Evolutionary conservation across 2,329 filamentous ascomycete genomes (phyloP), one percentile per base, ranked within the genome.

Genomic region (Dactylonectria macrodidyma): DNA sequence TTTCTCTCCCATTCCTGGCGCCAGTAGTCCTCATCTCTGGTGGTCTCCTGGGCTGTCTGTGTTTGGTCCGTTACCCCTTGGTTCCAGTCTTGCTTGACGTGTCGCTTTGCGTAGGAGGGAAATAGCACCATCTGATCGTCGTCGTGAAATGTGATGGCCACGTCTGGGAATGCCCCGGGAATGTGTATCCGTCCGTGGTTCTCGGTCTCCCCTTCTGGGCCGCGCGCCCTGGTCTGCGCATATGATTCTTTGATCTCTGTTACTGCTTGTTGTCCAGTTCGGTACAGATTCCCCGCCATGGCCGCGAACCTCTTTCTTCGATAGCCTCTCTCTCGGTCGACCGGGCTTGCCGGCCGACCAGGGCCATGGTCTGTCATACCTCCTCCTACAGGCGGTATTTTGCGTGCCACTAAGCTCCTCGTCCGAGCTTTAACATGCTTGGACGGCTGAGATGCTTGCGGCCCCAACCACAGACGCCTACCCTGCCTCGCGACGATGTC

Each of bases 101-200:
- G 92, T 68, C 87, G 87, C 77, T 95, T 91, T 9, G 94, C 94
- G 79, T 99, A 99, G 60, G 94, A 98, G 0, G 96, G 96, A 74
- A 99, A 99, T 26, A 99, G 80, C 10, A 99, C 90, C 91, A 99
- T 94, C 82, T 98, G 94, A 79, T 98, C 95, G 67, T 94, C 89
- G 12, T 94, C 95, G 68, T 90, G 91, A 11, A 90, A 88, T 16
- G 92, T 89, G 67, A 97, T 93, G n/a, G 92, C 89, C 19, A 94
- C 92, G 73, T 97, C 92, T 0, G 95, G 94, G 76, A 97, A 98
- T 1, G 92, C 90, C 1, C 92, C 93, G 0, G 94, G 92, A 34
- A 93, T 92, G 51, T 82, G 79, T 56, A 77, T 77, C 46, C 77
- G 78, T 9, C 78, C 76, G 36, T 79, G 72, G 14, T 67, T 74